Conservation (phyloP, 495 filamentous ascomycete genomes). For the Extremus antarcticus region DNA sequence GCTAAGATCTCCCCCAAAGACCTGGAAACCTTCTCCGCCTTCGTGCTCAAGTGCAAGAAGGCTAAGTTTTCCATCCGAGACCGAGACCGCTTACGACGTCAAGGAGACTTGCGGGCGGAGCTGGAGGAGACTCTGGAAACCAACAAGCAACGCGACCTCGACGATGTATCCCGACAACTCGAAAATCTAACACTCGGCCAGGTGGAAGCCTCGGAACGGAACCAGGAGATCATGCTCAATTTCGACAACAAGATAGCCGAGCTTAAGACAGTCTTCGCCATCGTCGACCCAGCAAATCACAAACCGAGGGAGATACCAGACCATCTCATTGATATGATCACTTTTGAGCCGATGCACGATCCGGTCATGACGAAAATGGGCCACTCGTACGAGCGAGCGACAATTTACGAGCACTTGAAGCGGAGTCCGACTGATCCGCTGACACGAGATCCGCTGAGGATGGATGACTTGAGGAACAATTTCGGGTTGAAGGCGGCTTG, state of each 20-base stretch:
- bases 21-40: conserved; percentile 46
- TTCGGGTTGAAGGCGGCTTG: conserved; percentile 73
- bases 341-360: conserved; percentile 86
- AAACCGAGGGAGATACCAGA: conserved; percentile 60
- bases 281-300: conserved; percentile 43
- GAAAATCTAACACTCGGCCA: conserved; percentile 19
- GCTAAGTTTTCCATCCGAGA: conserved; percentile 49
- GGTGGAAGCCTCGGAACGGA: conserved; percentile 41
- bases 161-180: conserved; percentile 32
- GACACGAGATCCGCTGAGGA: conserved; percentile 60
- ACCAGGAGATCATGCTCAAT: conserved; percentile 33
- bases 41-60: conserved; percentile 57
- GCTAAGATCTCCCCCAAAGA: conserved; percentile 42
- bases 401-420: conserved; percentile 77
- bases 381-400: conserved; percentile 77
- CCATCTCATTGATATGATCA: conserved; percentile 80
- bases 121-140: conserved; percentile 38
- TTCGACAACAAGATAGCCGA: conserved; percentile 47
- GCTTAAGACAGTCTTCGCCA: conserved; percentile 50
- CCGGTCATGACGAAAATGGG: conserved; percentile 67
- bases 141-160: conserved; percentile 37
- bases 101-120: conserved; percentile 45
- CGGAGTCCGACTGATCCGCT: conserved; percentile 67
- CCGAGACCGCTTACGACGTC: conserved; percentile 30
- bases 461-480: conserved; percentile 72